These are phyloP conservation scores for Mimosa pudica DNA, from an alignment of 306 rosid genomes.

Conservation along the genomic window DNA sequence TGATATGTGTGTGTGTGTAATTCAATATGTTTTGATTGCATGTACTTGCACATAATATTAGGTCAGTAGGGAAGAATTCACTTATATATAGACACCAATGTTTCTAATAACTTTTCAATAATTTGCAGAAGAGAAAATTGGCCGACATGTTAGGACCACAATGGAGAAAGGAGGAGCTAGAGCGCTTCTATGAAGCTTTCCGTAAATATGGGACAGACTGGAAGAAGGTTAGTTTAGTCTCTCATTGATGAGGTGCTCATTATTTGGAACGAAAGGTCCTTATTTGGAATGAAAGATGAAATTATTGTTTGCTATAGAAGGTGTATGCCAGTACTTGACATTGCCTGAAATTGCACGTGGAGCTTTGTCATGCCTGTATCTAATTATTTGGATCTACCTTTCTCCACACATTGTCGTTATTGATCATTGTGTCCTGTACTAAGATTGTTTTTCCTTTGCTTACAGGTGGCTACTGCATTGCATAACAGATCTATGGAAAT, in stretches of 20 bases:
- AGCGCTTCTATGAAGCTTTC: constrained; percentile 78
- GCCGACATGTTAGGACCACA: constrained; percentile 90
- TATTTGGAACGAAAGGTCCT: no score
- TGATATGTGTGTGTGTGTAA: no score
- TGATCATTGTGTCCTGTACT: constrained; percentile 25
- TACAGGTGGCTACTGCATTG: constrained; percentile 78
- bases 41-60: background rate
- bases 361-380: constrained; percentile 29
- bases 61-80: background rate
- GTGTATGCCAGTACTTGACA: constrained; percentile 17
- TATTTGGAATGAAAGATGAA: constrained; percentile 29
- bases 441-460: constrained; percentile 21
- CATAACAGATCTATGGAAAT: constrained; percentile 72
- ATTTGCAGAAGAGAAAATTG: constrained; percentile 85
- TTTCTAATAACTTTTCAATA: constrained; percentile 30
- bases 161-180: constrained; percentile 86
- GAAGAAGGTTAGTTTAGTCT: constrained; percentile 75
- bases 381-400: constrained; percentile 32
- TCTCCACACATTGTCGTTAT: constrained; percentile 25
- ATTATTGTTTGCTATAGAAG: constrained; percentile 15
- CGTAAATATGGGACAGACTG: constrained; percentile 92
- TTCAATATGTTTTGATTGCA: no score
- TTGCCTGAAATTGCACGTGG: constrained; percentile 24
- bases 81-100: background rate
- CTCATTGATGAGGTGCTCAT: constrained; percentile 26